Conservation (phyloP, 495 filamentous ascomycete species). For the Penicillium salamii region DNA sequence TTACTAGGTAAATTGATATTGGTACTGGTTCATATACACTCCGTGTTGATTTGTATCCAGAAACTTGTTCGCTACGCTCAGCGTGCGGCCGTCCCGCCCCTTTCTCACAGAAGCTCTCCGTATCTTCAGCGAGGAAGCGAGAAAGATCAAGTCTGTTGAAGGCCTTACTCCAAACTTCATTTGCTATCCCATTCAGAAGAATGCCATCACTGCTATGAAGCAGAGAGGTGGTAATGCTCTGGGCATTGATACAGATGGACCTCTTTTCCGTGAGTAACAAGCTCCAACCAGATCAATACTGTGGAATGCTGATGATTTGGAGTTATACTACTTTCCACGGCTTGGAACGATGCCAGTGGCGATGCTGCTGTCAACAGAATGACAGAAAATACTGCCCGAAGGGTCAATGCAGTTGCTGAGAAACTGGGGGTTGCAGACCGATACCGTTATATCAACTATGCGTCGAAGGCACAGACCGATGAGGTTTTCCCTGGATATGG, state of each 20-base stretch:
- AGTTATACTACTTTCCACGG: conserved; percentile 12
- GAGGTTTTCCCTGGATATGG: conserved; percentile 14
- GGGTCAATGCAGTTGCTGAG: conserved; percentile 3
- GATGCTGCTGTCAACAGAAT: conserved; percentile 13
- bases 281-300: not conserved
- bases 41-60: conserved; percentile 5
- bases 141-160: conserved; percentile 5
- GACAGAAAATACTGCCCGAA: conserved; percentile 9
- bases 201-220: conserved; percentile 13
- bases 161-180: conserved; percentile 14
- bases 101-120: conserved; percentile 6
- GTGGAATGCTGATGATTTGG: not conserved
- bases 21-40: too few species aligned
- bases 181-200: conserved; percentile 9
- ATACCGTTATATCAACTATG: conserved; percentile 21
- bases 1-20: conserved; percentile 10
- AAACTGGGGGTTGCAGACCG: conserved; percentile 11
- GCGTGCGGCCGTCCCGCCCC: conserved; percentile 3
- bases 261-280: conserved; percentile 12
- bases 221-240: conserved; percentile 27
- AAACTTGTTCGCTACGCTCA: conserved; percentile 14
- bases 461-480: conserved; percentile 2
- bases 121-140: conserved; percentile 11
- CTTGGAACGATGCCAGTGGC: not conserved
- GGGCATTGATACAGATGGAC: conserved; percentile 18